These are phyloP conservation scores for Populus tomentosa DNA, from an alignment of 441 rosid genomes.

Conservation along the genomic window DNA sequence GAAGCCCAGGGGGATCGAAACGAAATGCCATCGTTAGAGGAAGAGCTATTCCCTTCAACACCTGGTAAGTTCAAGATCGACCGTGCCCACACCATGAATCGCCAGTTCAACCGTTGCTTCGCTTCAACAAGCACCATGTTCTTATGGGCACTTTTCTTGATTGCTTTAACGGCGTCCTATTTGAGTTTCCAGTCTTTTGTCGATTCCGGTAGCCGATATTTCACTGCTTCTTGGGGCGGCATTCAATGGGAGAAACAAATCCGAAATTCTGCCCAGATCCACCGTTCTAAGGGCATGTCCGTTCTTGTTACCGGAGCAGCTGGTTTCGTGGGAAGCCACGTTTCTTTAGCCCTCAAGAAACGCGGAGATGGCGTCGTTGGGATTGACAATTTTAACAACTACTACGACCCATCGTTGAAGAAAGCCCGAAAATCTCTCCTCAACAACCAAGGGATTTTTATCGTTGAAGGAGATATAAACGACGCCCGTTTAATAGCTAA, in stretches of 20 bases:
- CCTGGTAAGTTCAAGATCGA: constrained; percentile 95
- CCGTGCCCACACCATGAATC: constrained; percentile 38
- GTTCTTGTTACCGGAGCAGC: constrained; percentile 91
- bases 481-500: constrained; percentile 57
- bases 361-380: constrained; percentile 97
- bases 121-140: constrained; percentile 86
- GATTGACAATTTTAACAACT: constrained; percentile 74
- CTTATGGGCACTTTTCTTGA: constrained; percentile 85
- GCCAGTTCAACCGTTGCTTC: constrained; percentile 82
- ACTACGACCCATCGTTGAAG: constrained; percentile 87
- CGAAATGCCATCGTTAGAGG: constrained; percentile 71
- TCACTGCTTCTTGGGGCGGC: constrained; percentile 78
- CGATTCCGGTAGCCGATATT: constrained; percentile 71
- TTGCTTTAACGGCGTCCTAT: constrained; percentile 88
- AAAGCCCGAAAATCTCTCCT: constrained; percentile 52
- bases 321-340: constrained; percentile 88
- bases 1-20: neutral
- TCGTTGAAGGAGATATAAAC: constrained; percentile 78
- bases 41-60: constrained; percentile 85
- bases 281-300: constrained; percentile 63
- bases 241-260: constrained; percentile 90
- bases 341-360: constrained; percentile 58
- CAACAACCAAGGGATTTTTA: constrained; percentile 43
- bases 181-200: constrained; percentile 76
- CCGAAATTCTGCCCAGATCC: constrained; percentile 72